Conservation (phyloP, 257 asterid genomes). For the Nemophila menziesii region DNA sequence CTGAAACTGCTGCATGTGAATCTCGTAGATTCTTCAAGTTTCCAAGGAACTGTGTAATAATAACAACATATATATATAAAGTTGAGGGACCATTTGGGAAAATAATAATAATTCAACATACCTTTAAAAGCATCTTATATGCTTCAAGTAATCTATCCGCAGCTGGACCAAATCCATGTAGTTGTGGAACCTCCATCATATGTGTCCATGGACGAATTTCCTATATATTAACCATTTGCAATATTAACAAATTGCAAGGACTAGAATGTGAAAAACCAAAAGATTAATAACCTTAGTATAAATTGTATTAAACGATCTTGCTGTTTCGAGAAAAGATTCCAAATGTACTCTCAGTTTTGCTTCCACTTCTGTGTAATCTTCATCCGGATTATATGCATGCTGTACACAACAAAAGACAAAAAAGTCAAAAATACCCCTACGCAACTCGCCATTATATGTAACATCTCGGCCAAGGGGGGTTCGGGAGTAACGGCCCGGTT, state of each 20-base stretch:
- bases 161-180: slow-evolving; percentile 99
- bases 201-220: slow-evolving; percentile 99
- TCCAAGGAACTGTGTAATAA: slow-evolving; percentile 54
- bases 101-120: too few relatives aligned
- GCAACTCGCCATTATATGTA: too few relatives aligned
- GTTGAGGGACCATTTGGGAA: too few relatives aligned
- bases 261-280: slow-evolving; percentile 61
- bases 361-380: slow-evolving; percentile 77
- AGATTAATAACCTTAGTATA: slow-evolving; percentile 76
- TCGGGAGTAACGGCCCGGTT: too few relatives aligned
- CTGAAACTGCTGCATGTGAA: slow-evolving; percentile 84
- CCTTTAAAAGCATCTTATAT: slow-evolving; percentile 96
- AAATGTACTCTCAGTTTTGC: slow-evolving; percentile 41
- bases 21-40: slow-evolving; percentile 93
- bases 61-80: not conserved
- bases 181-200: slow-evolving; percentile 99
- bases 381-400: slow-evolving; percentile 50
- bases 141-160: slow-evolving; percentile 94
- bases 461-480: too few relatives aligned
- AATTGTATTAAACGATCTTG: slow-evolving; percentile 80
- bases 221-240: slow-evolving; percentile 24
- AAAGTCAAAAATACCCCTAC: not conserved
- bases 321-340: slow-evolving; percentile 84
- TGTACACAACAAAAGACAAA: slow-evolving; percentile 11
- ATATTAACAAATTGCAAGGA: slow-evolving; percentile 16